Conservation (phyloP, 305 asterid genomes). For the Fraxinus greggii region DNA sequence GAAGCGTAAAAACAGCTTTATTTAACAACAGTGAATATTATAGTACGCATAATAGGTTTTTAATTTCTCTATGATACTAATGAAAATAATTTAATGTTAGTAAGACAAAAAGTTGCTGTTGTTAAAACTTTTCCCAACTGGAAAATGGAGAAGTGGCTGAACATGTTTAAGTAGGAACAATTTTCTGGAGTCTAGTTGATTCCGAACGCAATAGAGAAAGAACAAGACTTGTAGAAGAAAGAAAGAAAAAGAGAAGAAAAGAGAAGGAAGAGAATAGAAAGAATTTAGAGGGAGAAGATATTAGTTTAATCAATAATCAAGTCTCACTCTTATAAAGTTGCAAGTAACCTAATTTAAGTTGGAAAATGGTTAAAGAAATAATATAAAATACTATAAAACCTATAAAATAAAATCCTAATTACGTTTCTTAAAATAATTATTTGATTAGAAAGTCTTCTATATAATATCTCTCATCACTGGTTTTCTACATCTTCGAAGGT, state of each 20-base stretch:
- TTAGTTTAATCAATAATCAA: background rate
- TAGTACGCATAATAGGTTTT: background rate
- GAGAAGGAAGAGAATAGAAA: background rate
- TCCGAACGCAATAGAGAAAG: background rate
- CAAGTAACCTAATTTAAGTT: background rate
- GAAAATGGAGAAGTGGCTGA: background rate
- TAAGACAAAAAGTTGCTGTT: background rate
- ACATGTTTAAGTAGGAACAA: background rate
- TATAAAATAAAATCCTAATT: background rate
- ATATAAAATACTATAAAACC: background rate
- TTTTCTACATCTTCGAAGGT: background rate
- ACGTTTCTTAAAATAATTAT: background rate
- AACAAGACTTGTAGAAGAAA: background rate
- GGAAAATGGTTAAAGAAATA: background rate
- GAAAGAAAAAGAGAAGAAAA: background rate
- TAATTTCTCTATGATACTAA: background rate
- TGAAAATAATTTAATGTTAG: background rate
- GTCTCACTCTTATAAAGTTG: background rate
- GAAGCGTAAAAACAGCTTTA: background rate
- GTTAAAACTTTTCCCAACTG: background rate
- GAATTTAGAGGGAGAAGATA: background rate
- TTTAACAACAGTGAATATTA: background rate
- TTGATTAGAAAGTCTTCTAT: background rate
- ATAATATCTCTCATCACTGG: background rate
- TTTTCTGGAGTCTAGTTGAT: background rate